phyloP scores from a whole-genome alignment of 768 basidiomycete genomes.

The Gymnopilus dilepis region DNA sequence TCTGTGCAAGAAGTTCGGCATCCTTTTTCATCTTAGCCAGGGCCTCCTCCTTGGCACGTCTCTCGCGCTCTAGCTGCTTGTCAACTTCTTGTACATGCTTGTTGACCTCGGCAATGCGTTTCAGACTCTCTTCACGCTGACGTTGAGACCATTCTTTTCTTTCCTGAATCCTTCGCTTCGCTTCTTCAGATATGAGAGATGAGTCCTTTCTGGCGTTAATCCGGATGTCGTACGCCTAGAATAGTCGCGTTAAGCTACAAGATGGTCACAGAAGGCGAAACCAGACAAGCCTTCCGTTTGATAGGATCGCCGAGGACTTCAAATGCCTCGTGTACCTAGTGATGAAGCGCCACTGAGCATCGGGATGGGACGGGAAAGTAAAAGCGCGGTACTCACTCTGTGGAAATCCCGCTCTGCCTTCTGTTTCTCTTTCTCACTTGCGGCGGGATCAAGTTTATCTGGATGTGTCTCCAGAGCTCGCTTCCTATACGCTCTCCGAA shows the following conservation, averaged over 20 bases:
- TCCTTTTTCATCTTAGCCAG: constrained; percentile 38
- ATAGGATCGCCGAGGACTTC: constrained; percentile 58
- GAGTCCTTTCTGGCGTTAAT: constrained; percentile 36
- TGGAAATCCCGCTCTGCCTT: constrained; percentile 64
- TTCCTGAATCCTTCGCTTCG: constrained; percentile 48
- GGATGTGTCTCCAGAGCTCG: constrained; percentile 76
- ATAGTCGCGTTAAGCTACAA: neutral
- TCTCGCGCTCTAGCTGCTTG: constrained; percentile 37
- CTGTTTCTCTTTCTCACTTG: constrained; percentile 55
- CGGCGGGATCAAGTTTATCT: constrained; percentile 65
- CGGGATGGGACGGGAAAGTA: constrained; percentile 8
- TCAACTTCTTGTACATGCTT: constrained; percentile 31
- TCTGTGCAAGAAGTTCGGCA: constrained; percentile 51
- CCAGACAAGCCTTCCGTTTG: constrained; percentile 54
- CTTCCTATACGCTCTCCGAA: constrained; percentile 70
- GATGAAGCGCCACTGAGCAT: constrained; percentile 17
- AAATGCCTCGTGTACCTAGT: constrained; percentile 68
- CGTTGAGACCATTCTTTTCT: constrained; percentile 60
- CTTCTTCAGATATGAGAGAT: constrained; percentile 42
- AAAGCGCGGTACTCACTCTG: constrained; percentile 47
- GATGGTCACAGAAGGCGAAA: neutral
- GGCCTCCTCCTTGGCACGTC: constrained; percentile 43
- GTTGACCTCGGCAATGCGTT: constrained; percentile 50
- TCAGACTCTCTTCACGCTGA: constrained; percentile 52
- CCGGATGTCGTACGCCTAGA: constrained; percentile 54